Conservation (phyloP, 2,329 filamentous ascomycete genomes). For the Cordyceps militaris region DNA sequence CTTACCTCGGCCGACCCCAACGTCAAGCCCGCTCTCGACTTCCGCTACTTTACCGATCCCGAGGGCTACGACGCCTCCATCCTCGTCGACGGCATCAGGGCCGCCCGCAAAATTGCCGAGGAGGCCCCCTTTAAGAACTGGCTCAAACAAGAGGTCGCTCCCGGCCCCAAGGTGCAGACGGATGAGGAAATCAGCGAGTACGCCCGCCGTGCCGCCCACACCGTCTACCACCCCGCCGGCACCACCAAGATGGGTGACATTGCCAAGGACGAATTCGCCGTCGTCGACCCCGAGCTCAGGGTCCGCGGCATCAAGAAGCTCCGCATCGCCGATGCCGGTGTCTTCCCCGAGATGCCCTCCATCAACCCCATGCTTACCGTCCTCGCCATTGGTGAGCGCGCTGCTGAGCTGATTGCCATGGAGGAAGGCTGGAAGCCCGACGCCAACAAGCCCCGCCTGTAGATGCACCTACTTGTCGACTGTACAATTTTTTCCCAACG, state of each 20-base stretch:
- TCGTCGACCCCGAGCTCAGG: constrained; percentile 70
- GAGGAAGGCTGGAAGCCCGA: constrained; percentile 48
- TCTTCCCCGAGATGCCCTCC: constrained; percentile 80
- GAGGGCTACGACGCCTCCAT: constrained; percentile 81
- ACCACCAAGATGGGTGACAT: constrained; percentile 87
- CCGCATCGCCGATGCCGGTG: constrained; percentile 76
- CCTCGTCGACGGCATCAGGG: constrained; percentile 68
- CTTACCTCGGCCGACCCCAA: constrained; percentile 67
- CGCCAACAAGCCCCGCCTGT: constrained; percentile 12
- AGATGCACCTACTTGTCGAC: background rate
- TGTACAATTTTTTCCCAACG: background rate
- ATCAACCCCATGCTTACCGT: constrained; percentile 93
- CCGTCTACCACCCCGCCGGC: constrained; percentile 83
- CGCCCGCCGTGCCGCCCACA: constrained; percentile 73
- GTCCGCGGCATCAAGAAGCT: constrained; percentile 65
- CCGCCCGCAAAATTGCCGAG: constrained; percentile 68
- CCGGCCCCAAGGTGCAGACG: constrained; percentile 63
- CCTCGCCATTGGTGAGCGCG: constrained; percentile 72
- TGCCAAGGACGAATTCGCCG: constrained; percentile 59
- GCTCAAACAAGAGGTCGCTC: constrained; percentile 76
- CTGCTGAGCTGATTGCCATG: constrained; percentile 71
- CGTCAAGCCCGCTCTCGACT: constrained; percentile 78
- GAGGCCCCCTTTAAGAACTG: constrained; percentile 73
- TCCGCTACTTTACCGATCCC: constrained; percentile 82
- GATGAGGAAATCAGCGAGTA: constrained; percentile 80